Base-by-base conservation (phyloP, 2,329 filamentous ascomycete genomes). In the Sarocladium strictum region DNA sequence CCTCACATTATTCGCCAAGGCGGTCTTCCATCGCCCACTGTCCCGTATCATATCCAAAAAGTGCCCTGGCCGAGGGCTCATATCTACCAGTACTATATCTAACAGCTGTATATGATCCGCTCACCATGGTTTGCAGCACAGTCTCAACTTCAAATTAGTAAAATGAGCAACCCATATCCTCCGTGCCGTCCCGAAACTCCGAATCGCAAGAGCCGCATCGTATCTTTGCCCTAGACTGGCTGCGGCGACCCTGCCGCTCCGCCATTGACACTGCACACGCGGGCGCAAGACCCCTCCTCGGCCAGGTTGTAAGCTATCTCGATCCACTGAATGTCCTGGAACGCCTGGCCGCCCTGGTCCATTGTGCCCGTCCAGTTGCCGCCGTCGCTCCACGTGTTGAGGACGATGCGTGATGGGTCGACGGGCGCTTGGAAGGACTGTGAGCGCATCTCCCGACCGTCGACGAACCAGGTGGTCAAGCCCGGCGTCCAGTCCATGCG, bases 301-400 rank as follows among this genome's bases (percentile, higher is more conserved):
- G 69, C 71, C 3, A 63, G 61, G 41, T 76, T 75, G 54, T 77
- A 81, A 14, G 80, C 69, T 60, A 84, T 68, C 63, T 85, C 80
- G 50, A 84, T 75, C 80, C 80, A 84, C 68, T 82, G 76, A 12
- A 84, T 72, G 60, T 84, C 76, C 59, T 84, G 69, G 57, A 76
- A 77, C 0, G 80, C 80, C 38, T 69, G 69, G 15, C 69, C 70
- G 1, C 71, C 72, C 9, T 70, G 66, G 0, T 63, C 70, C 80
- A 85, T 83, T 33, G 76, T 72, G 5, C 79, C 80, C 4, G 76
- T 76, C 80, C 81, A 85, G 26, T 68, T 65, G 2, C 77, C 76
- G 3, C 80, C 81, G 56, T 84, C 76, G 50, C 78, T 79, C 81
- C 81, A 85, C 52, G 80, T 72, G 60, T 84, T 84, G 56, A 84